Evolutionary conservation across 2,329 filamentous ascomycete genomes (phyloP).

Genomic region (Furcasterigmium sp.): DNA sequence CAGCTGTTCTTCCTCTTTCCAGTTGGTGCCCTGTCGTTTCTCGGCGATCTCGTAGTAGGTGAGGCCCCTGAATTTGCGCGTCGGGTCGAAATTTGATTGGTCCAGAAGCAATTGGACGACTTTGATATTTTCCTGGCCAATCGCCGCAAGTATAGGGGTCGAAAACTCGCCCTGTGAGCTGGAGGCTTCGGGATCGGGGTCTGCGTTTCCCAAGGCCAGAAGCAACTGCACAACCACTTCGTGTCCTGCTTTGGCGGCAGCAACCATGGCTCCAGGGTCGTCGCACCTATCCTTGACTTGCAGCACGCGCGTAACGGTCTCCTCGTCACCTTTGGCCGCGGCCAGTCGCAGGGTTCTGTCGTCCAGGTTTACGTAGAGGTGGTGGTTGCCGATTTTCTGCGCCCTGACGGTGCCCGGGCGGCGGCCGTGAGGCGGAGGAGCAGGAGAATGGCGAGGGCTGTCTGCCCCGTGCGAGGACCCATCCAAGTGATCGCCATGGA

Average conservation of each 20-base stretch:
- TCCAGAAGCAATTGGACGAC: constrained; percentile 77
- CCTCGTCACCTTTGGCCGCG: constrained; percentile 55
- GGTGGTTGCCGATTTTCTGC: constrained; percentile 59
- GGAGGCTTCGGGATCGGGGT: constrained; percentile 62
- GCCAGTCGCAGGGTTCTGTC: constrained; percentile 57
- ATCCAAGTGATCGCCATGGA: constrained; percentile 41
- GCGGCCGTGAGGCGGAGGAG: constrained; percentile 34
- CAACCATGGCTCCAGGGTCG: constrained; percentile 84
- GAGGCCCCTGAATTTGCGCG: constrained; percentile 67
- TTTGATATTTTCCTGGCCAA: constrained; percentile 81
- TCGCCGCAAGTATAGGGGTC: constrained; percentile 90
- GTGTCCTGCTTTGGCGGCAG: constrained; percentile 87
- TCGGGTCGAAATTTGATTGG: constrained; percentile 77
- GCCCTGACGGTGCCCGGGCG: constrained; percentile 52
- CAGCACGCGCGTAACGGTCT: constrained; percentile 55
- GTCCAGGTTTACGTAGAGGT: constrained; percentile 58
- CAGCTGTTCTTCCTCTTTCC: constrained; percentile 81
- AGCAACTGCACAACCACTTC: constrained; percentile 79
- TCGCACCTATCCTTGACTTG: constrained; percentile 56
- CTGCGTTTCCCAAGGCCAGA: constrained; percentile 60
- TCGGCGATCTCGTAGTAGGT: constrained; percentile 85
- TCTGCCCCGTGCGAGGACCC: constrained; percentile 47
- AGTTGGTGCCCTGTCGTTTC: constrained; percentile 76
- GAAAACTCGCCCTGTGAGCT: constrained; percentile 64
- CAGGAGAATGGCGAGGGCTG: constrained; percentile 54